These are phyloP conservation scores for Aspergillus cejpii DNA, from an alignment of 2,329 filamentous ascomycete species.

Conservation along the genomic window DNA sequence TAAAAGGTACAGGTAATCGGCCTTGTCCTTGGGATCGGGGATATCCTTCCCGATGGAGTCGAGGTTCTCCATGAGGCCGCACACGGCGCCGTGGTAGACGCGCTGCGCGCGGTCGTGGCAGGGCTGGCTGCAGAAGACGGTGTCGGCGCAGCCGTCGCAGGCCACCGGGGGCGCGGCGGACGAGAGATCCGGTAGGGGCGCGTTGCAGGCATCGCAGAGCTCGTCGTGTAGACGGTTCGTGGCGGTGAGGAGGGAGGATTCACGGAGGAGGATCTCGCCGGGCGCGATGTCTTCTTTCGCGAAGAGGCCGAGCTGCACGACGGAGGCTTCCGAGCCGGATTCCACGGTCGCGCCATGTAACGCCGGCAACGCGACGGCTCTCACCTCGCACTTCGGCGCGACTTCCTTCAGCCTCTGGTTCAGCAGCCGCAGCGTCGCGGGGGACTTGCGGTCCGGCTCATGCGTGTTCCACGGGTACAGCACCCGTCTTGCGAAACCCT, in stretches of 20 bases:
- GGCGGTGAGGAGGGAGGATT: slow-evolving; percentile 80
- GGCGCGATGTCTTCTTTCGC: slow-evolving; percentile 72
- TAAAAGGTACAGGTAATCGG: slow-evolving; percentile 55
- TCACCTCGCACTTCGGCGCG: slow-evolving; percentile 75
- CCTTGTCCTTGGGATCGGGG: slow-evolving; percentile 50
- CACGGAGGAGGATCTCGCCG: slow-evolving; percentile 68
- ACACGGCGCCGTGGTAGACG: slow-evolving; percentile 54
- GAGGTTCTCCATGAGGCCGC: slow-evolving; percentile 46
- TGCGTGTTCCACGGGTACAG: slow-evolving; percentile 58
- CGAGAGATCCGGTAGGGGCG: slow-evolving; percentile 57
- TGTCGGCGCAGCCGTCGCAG: slow-evolving; percentile 52
- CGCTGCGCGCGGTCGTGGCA: slow-evolving; percentile 52
- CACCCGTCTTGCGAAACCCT: slow-evolving; percentile 46
- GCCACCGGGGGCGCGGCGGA: slow-evolving; percentile 34
- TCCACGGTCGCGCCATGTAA: slow-evolving; percentile 44
- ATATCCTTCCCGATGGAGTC: slow-evolving; percentile 55
- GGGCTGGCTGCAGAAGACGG: slow-evolving; percentile 53
- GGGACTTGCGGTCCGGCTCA: slow-evolving; percentile 53
- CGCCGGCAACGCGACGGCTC: slow-evolving; percentile 66
- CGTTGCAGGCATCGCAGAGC: slow-evolving; percentile 83
- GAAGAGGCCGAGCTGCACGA: slow-evolving; percentile 79
- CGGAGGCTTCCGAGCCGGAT: slow-evolving; percentile 41
- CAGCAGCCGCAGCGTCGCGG: slow-evolving; percentile 56
- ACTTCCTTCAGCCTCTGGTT: slow-evolving; percentile 63
- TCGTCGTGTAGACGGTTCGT: slow-evolving; percentile 82